These are phyloP conservation scores for Epichloe sp. DNA, from an alignment of 2,329 filamentous ascomycete genomes.

Conservation along the genomic window DNA sequence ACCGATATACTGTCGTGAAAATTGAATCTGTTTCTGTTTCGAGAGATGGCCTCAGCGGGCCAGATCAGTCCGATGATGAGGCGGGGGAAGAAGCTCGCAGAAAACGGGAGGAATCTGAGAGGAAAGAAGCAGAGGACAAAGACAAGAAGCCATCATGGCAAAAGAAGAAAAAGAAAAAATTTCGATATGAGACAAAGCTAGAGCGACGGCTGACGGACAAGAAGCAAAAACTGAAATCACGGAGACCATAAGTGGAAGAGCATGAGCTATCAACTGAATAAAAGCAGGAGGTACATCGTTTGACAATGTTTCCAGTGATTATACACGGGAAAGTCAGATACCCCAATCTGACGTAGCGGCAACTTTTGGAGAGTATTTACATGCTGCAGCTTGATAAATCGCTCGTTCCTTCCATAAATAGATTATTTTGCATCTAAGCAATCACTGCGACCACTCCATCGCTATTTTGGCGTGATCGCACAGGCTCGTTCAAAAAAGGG, in stretches of 20 bases:
- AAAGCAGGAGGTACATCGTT: not conserved
- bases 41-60: conserved; percentile 55
- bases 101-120: conserved; percentile 15
- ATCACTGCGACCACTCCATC: conserved; percentile 1
- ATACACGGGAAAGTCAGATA: conserved; percentile 13
- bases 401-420: conserved; percentile 15
- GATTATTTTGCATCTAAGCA: conserved; percentile 13
- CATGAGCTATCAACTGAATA: not conserved
- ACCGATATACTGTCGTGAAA: conserved; percentile 88
- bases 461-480: not conserved
- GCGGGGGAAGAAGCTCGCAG: conserved; percentile 16
- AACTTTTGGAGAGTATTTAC: conserved; percentile 17
- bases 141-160: conserved; percentile 17
- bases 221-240: conserved; percentile 54
- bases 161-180: conserved; percentile 82
- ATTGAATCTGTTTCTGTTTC: conserved; percentile 78
- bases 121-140: conserved; percentile 15
- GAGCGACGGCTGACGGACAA: conserved; percentile 64
- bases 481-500: not conserved
- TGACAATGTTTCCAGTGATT: not conserved
- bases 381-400: conserved; percentile 17
- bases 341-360: conserved; percentile 16
- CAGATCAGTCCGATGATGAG: conserved; percentile 25
- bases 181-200: conserved; percentile 80
- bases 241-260: conserved; percentile 6